Evolutionary conservation across 176 grass and related monocot species (phyloP), one percentile per base, ranked within the genome.

Genomic region (Bromus sterilis): DNA sequence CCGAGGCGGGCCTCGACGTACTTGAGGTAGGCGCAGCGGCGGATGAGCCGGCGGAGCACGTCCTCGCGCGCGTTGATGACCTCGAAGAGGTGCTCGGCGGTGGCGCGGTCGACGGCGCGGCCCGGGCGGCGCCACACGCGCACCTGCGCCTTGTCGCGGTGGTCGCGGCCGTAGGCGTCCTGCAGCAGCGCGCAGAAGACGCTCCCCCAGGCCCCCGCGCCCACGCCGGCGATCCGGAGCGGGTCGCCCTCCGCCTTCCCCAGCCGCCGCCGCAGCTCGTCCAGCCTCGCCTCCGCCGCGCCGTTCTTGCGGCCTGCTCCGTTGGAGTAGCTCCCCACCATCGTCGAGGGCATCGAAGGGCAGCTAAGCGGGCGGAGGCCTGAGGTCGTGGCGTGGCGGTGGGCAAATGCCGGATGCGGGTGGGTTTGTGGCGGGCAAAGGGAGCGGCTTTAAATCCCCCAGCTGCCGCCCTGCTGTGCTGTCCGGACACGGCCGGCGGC

Each of bases 11-110:
- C 92, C 83, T 98, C 95, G 28, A 98, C 95, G 35, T 98, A 94
- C 78, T 98, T 98, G 75, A 98, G 82, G 85, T 98, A 98, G 14
- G 92, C 88, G 73, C 92, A 94, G 32, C 92, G 92, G 26, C 75
- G 75, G 80, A 94, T 88, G 70, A 94, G 76, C 16, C 95, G 62
- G 18, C 95, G 78, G 49, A 98, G 80, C 41, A 98, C 80, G 86
- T 87, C 92, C 82, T 98, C 95, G 10, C 92, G 77, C 29, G 95
- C 69, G 77, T 98, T 98, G 88, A 98, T 98, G 57, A 98, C 95
- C 88, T 98, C 92, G 62, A 98, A 98, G 56, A 98, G 88, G 31
- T 89, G 92, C 86, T 98, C 92, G 33, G 95, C 95, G n/a, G 82
- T 87, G 75, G 88, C 66, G 10, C 92, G 88, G 83, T 98, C 95